These are phyloP conservation scores for Cercospora sp. DNA, from an alignment of 2,329 filamentous ascomycete species.

Conservation along the genomic window DNA sequence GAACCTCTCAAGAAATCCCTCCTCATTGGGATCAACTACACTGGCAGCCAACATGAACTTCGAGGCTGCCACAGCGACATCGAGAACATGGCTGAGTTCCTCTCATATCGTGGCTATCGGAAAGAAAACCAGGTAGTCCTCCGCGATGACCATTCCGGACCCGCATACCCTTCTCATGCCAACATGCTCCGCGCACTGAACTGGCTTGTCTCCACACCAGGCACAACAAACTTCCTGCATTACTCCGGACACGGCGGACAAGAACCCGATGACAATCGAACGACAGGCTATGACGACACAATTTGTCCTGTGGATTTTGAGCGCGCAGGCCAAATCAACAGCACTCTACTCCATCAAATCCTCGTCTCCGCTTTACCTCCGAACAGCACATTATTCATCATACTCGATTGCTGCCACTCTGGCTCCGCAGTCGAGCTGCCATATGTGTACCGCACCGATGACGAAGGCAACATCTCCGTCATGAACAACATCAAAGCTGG, in stretches of 20 bases:
- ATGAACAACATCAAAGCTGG: constrained; percentile 59
- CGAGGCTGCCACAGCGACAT: constrained; percentile 52
- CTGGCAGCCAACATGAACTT: constrained; percentile 42
- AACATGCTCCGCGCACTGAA: constrained; percentile 55
- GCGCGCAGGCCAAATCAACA: constrained; percentile 56
- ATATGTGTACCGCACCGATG: constrained; percentile 59
- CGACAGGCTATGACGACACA: constrained; percentile 37
- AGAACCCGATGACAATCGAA: constrained; percentile 24
- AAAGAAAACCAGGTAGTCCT: constrained; percentile 45
- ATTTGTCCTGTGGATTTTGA: constrained; percentile 41
- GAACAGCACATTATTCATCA: constrained; percentile 54
- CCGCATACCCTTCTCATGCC: constrained; percentile 17
- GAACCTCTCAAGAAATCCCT: constrained; percentile 47
- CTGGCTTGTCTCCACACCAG: constrained; percentile 58
- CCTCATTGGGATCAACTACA: constrained; percentile 55
- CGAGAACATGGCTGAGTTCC: constrained; percentile 51
- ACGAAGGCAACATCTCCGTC: constrained; percentile 57
- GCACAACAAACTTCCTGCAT: constrained; percentile 57
- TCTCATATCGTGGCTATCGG: constrained; percentile 46
- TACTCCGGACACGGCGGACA: constrained; percentile 63
- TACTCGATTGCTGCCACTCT: constrained; percentile 64
- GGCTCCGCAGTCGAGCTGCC: constrained; percentile 62
- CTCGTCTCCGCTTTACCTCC: constrained; percentile 56
- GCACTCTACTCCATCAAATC: constrained; percentile 53
- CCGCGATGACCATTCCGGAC: constrained; percentile 40